Conservation (phyloP, 129 eudicot genomes). For the Artemisia annua region DNA sequence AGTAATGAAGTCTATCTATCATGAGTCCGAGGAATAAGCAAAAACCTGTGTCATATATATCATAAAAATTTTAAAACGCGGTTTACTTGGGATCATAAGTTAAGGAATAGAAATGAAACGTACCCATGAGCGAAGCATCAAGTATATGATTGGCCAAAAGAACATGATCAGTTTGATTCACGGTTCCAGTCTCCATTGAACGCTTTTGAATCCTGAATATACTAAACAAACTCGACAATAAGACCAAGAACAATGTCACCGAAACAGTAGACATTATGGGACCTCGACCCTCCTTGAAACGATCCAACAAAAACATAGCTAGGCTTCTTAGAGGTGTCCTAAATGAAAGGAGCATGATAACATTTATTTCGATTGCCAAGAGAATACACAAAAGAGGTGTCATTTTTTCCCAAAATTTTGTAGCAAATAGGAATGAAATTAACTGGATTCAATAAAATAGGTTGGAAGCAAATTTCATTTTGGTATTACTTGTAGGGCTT, state of each 20-base stretch:
- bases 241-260: constrained; percentile 46
- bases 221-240: constrained; percentile 47
- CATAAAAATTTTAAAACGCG: neutral
- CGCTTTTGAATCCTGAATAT: constrained; percentile 45
- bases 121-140: constrained; percentile 81
- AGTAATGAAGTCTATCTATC: constrained; percentile 84
- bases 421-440: neutral
- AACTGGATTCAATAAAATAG: neutral
- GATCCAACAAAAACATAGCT: constrained; percentile 48
- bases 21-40: constrained; percentile 65
- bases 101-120: neutral
- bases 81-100: neutral
- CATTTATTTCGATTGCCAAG: constrained; percentile 42
- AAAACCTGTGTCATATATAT: constrained; percentile 48
- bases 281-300: constrained; percentile 51
- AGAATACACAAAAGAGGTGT: constrained; percentile 37
- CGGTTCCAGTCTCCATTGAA: constrained; percentile 33
- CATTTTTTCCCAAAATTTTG: constrained; percentile 12
- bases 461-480: constrained; percentile 15
- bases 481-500: constrained; percentile 12
- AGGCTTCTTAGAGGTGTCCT: constrained; percentile 72
- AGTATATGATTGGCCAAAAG: constrained; percentile 63
- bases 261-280: constrained; percentile 54
- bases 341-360: constrained; percentile 63
- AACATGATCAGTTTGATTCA: constrained; percentile 76